Conservation (phyloP, 2,329 filamentous ascomycete genomes). For the Colletotrichum sp. region DNA sequence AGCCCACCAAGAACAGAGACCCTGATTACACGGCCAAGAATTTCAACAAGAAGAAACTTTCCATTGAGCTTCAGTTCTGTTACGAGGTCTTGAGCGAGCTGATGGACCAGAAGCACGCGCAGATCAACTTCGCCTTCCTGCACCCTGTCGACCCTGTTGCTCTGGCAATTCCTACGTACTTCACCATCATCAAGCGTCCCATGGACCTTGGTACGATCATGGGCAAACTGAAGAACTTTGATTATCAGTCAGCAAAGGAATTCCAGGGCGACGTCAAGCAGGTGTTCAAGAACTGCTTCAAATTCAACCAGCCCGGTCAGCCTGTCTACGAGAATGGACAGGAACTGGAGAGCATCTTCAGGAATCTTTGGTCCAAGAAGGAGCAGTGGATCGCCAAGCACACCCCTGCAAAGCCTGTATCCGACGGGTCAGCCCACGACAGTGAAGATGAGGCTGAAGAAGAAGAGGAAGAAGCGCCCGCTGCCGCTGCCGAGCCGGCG, state of each 20-base stretch:
- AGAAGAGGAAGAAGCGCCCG: conserved; percentile 70
- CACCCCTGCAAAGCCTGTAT: conserved; percentile 58
- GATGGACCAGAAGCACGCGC: conserved; percentile 73
- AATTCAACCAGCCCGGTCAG: conserved; percentile 82
- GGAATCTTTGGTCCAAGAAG: conserved; percentile 78
- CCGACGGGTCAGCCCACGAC: conserved; percentile 67
- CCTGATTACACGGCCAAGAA: conserved; percentile 81
- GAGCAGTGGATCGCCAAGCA: conserved; percentile 81
- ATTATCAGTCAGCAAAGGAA: conserved; percentile 83
- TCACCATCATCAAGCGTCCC: conserved; percentile 92
- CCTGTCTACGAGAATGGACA: conserved; percentile 76
- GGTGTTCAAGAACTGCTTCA: conserved; percentile 89
- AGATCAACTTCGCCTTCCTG: conserved; percentile 76
- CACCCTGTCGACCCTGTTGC: conserved; percentile 91
- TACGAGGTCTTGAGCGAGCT: conserved; percentile 82
- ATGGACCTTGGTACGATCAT: conserved; percentile 92
- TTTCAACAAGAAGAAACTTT: conserved; percentile 91
- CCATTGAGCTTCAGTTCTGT: conserved; percentile 89
- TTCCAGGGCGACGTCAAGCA: conserved; percentile 83
- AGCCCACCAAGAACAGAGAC: conserved; percentile 88
- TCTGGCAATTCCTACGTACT: conserved; percentile 90
- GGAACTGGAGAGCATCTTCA: conserved; percentile 77
- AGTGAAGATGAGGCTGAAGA: conserved; percentile 77
- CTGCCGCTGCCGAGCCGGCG: conserved; percentile 52
- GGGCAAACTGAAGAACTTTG: conserved; percentile 76